Base-by-base conservation (phyloP, 768 basidiomycete genomes). In the Termitomyces sp. region DNA sequence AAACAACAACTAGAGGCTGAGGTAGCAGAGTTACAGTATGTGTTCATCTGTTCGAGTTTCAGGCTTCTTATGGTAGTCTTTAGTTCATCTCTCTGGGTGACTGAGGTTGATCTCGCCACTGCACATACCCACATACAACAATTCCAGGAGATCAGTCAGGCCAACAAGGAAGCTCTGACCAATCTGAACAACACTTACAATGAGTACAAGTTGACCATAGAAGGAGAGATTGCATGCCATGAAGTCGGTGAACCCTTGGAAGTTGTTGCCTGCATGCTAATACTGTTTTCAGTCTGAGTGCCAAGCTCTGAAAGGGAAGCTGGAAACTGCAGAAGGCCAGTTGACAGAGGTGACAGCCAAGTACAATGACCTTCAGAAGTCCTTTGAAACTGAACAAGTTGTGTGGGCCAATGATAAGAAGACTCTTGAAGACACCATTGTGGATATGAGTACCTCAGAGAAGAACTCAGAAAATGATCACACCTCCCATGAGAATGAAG, bases 1-100 rank as follows among this genome's bases (percentile, higher is more conserved):
- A 93, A 94, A 67, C 88, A 92, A 64, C 89, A 91, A 65, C 79
- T 95, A 9, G 87, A 93, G 69, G 77, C 83, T 16, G 91, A 94
- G 67, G 88, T 95, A 20, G 93, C 92, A 4, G 92, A 94, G 54
- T 79, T 95, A 20, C 80, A 91, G 90, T 92, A 56, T 30, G 79
- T 72, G 45, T 55, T 36, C 10, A 13, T 44, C 20, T 32, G n/a
- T 45, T 14, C 26, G 6, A 24, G 27, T n/a, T 2, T 14, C 34
- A 37, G 37, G 20, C 32, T 61, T 46, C 57, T 57, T n/a, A 32
- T 49, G n/a, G 39, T 27, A 51, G 30, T 26, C 7, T 18, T 46
- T 65, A 93, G 92, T 13, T 84, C 87, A 39, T 77, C 87, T 27
- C 76, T 95, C 52, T 92, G 91, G 72, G 79, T 91, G 2, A 79